A percentile compares a stretch with the other conserved stretches of the same genome.
These are phyloP conservation scores for Lasiodiplodia sp. DNA, from an alignment of 2,329 filamentous ascomycete genomes.

Conservation along the genomic window DNA sequence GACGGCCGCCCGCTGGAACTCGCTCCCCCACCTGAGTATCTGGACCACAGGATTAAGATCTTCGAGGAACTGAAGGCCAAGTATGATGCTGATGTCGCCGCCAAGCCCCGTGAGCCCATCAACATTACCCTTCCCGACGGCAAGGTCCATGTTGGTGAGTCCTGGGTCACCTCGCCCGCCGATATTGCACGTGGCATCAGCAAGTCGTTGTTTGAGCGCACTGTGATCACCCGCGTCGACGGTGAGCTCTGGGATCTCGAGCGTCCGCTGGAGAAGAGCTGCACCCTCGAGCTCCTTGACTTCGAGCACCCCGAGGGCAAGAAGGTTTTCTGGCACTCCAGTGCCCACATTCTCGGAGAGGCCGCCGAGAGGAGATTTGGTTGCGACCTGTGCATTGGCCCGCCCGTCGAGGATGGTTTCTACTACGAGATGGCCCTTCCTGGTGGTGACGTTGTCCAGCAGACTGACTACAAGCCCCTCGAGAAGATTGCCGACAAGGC, in stretches of 20 bases:
- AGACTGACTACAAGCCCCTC: constrained; percentile 82
- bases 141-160: constrained; percentile 73
- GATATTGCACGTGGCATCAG: constrained; percentile 79
- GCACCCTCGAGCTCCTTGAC: constrained; percentile 81
- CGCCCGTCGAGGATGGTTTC: constrained; percentile 89
- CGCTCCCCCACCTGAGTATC: constrained; percentile 71
- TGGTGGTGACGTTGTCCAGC: constrained; percentile 73
- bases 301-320: constrained; percentile 82
- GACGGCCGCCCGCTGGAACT: constrained; percentile 56
- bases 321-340: constrained; percentile 98
- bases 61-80: constrained; percentile 89
- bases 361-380: constrained; percentile 89
- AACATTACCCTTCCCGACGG: constrained; percentile 77
- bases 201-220: constrained; percentile 85
- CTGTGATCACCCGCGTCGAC: constrained; percentile 84
- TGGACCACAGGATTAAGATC: constrained; percentile 82
- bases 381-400: constrained; percentile 91
- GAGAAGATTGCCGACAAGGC: constrained; percentile 82
- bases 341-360: constrained; percentile 94
- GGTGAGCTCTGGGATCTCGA: constrained; percentile 92
- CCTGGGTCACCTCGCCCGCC: constrained; percentile 90
- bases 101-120: constrained; percentile 76
- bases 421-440: constrained; percentile 96
- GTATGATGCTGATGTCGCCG: constrained; percentile 76
- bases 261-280: constrained; percentile 85